A percentile compares a stretch with the other conserved stretches of the same genome.
phyloP scores from a whole-genome alignment of 2,329 filamentous ascomycete genomes.

The Colletotrichum acutatum region DNA sequence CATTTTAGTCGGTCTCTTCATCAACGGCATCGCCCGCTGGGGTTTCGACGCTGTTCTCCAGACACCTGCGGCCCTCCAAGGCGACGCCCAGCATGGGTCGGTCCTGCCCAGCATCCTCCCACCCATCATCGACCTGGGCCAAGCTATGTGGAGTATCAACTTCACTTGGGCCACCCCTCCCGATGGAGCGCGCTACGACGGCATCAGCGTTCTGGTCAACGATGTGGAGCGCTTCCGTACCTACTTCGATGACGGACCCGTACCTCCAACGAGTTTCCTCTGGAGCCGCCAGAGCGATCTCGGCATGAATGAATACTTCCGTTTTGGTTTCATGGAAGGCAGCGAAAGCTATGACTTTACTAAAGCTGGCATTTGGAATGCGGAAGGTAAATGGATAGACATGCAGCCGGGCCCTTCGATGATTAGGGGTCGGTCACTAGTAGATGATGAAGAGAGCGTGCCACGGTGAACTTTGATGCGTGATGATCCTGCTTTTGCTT shows the following conservation, averaged over 20 bases:
- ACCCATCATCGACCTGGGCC: constrained; percentile 58
- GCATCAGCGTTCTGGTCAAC: constrained; percentile 84
- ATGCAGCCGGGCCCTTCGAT: constrained; percentile 72
- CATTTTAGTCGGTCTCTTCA: constrained; percentile 87
- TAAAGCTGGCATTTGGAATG: constrained; percentile 77
- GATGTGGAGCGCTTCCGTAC: constrained; percentile 85
- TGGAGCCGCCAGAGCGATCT: constrained; percentile 65
- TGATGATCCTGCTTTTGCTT: constrained; percentile 3
- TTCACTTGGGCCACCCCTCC: constrained; percentile 64
- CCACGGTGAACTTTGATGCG: constrained; percentile 33
- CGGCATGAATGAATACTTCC: constrained; percentile 75
- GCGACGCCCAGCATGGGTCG: constrained; percentile 72
- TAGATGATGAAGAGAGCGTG: constrained; percentile 38
- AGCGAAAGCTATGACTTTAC: constrained; percentile 76
- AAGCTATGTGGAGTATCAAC: constrained; percentile 71
- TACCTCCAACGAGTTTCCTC: constrained; percentile 58
- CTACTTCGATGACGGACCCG: constrained; percentile 70
- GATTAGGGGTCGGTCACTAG: constrained; percentile 43
- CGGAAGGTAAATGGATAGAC: constrained; percentile 71
- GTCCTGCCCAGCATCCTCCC: constrained; percentile 65
- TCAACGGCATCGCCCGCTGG: constrained; percentile 95
- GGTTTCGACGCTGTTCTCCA: constrained; percentile 91
- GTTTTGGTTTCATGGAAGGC: constrained; percentile 80
- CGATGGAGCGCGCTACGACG: constrained; percentile 69
- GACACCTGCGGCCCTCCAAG: constrained; percentile 78